Evolutionary conservation across 345 rosid species (phyloP), one percentile per base, ranked within the genome.

Genomic region (Diplotaxis tenuifolia): DNA sequence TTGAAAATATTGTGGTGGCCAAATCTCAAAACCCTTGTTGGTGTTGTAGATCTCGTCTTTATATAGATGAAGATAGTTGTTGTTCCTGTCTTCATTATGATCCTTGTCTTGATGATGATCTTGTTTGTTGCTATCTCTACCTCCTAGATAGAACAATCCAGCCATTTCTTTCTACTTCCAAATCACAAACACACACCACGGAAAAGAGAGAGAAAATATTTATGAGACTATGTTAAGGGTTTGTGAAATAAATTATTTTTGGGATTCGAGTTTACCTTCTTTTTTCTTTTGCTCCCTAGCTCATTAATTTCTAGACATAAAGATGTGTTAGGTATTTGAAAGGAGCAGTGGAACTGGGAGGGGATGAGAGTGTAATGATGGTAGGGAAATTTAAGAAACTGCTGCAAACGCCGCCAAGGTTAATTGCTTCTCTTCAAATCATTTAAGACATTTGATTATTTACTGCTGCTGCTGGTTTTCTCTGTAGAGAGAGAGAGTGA

Each of bases 351-450:
- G 84, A 86, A 81, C 81, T 57, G 58, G 66, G 72, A 74, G 54
- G 32, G 29, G 74, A 54, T 68, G 71, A 65, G 75, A 65, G 75
- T 62, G 65, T 70, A 76, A 71, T 65, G 72, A 65, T 65, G 62
- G 72, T 57, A 71, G 20, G 80, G 62, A 58, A 25, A 77, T 36
- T 71, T 55, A 42, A 38, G 71, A 58, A 59, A 27, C 19, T 56
- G 50, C 91, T 89, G 95, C 91, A 80, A 84, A 84, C 89, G 97
- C 97, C 97, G 97, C 88, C 97, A 87, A 79, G 87, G 80, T 86
- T 85, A 53, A 62, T 68, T 62, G 57, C 65, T 53, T 40, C 38
- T 62, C 25, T 75, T 67, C 80, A 75, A 20, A 65, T 31, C 72
- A 77, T 72, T 72, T 72, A 77, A 72, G 73, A 72, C 36, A 40